Evolutionary conservation across 2,329 filamentous ascomycete genomes (phyloP).

Genomic region (Xylaria sp.): DNA sequence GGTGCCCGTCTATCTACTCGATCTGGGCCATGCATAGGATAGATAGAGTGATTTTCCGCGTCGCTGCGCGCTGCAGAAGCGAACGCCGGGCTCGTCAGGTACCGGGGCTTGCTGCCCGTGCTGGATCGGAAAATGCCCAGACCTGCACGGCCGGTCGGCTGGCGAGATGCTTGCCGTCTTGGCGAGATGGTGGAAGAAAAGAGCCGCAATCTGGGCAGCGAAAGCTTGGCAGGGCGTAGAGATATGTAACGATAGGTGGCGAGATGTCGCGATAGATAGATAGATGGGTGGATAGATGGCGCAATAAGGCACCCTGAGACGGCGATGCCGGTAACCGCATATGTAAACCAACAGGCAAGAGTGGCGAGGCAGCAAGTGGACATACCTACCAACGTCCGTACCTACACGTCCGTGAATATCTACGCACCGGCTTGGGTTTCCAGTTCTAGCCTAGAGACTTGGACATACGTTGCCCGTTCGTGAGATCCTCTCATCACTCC

Average conservation of each 20-base stretch:
- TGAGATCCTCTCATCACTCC: not conserved
- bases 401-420: not conserved
- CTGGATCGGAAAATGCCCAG: conserved; percentile 24
- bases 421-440: not conserved
- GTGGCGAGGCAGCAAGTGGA: not conserved
- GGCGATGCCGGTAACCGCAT: not conserved
- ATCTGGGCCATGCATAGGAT: not conserved
- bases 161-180: conserved; percentile 23
- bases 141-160: conserved; percentile 23
- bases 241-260: not conserved
- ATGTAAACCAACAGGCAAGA: too few species aligned
- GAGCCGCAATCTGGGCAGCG: conserved; percentile 17
- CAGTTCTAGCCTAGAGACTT: not conserved
- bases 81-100: conserved; percentile 3
- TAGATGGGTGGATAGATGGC: not conserved
- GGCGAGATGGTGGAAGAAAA: conserved; percentile 13
- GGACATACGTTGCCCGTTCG: not conserved
- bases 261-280: too few species aligned
- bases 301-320: not conserved
- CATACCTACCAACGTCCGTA: not conserved
- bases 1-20: not conserved
- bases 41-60: not conserved
- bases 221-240: not conserved
- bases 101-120: conserved; percentile 3
- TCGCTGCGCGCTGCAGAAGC: not conserved